These are phyloP conservation scores for Amylostereum areolatum DNA, from an alignment of 1,284 basidiomycete genomes.

Conservation along the genomic window DNA sequence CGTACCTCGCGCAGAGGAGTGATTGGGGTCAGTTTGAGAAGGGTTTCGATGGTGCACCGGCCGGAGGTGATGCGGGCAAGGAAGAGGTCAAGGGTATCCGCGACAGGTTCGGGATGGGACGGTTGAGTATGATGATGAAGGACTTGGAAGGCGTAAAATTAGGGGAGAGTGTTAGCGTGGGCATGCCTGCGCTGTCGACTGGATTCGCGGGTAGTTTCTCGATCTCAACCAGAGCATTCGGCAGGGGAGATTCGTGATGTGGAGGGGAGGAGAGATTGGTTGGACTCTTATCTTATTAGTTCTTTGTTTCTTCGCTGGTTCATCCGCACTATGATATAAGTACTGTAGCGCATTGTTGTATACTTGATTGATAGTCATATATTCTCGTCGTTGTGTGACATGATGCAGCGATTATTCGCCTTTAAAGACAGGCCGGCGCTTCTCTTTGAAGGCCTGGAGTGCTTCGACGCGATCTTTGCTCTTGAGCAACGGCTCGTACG, in stretches of 20 bases:
- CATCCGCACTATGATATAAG: conserved; percentile 9
- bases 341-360: background rate
- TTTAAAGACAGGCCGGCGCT: conserved; percentile 76
- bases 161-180: conserved; percentile 45
- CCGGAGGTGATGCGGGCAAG: conserved; percentile 32
- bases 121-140: conserved; percentile 79
- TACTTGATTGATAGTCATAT: background rate
- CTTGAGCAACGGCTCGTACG: conserved; percentile 80
- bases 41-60: conserved; percentile 59
- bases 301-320: background rate
- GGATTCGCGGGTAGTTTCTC: conserved; percentile 49
- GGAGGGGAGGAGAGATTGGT: background rate
- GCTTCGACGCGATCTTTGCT: conserved; percentile 83
- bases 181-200: conserved; percentile 43
- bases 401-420: conserved; percentile 53
- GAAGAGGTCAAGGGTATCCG: conserved; percentile 49
- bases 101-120: conserved; percentile 61
- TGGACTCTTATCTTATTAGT: background rate
- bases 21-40: conserved; percentile 85
- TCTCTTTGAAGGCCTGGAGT: conserved; percentile 84
- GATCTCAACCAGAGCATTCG: conserved; percentile 28
- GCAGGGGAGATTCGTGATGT: conserved; percentile 7
- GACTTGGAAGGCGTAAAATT: conserved; percentile 66
- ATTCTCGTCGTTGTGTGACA: no score
- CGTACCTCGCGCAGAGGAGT: conserved; percentile 86